A percentile compares a stretch with the other conserved stretches of the same genome.
These are phyloP conservation scores for Solanum okadae DNA, from an alignment of 257 asterid species.

Conservation along the genomic window DNA sequence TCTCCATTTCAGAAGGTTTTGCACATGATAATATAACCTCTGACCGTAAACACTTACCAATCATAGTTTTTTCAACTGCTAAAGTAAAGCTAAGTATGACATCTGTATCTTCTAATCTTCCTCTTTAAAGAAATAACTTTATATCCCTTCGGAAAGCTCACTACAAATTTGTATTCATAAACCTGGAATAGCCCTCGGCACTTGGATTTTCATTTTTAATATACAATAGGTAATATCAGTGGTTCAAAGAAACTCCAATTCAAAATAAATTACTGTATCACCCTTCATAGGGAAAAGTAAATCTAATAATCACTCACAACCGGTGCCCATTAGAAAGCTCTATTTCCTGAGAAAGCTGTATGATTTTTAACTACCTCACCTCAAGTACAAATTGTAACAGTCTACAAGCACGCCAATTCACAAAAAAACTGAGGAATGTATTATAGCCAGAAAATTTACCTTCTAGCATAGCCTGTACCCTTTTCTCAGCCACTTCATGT, in stretches of 20 bases:
- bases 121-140: neutral
- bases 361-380: neutral
- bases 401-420: neutral
- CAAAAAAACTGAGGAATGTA: neutral
- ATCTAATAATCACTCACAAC: neutral
- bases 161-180: neutral
- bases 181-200: neutral
- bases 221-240: neutral
- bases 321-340: neutral
- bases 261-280: neutral
- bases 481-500: conserved; percentile 66
- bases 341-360: neutral
- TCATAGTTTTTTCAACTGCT: neutral
- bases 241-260: neutral
- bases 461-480: conserved; percentile 26
- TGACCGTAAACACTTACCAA: neutral
- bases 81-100: neutral
- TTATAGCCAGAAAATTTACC: conserved; percentile 24
- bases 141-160: neutral
- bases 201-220: neutral
- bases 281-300: neutral
- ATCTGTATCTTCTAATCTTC: neutral
- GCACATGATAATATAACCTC: neutral
- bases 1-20: neutral
- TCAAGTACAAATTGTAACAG: neutral